Conservation (phyloP, 2,329 filamentous ascomycete genomes). For the Venturia asperata region DNA sequence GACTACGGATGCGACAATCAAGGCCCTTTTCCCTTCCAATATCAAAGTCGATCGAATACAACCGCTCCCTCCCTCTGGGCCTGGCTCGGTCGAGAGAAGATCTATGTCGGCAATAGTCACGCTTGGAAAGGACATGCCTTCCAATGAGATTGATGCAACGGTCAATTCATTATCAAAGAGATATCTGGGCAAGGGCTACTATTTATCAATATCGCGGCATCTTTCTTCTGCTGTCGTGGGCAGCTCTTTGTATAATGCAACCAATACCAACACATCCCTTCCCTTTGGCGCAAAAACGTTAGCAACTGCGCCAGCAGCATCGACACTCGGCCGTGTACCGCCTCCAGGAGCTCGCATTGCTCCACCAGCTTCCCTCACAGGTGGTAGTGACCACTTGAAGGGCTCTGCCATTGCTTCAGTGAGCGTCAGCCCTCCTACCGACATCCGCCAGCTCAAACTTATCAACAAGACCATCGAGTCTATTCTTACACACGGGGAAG, state of each 20-base stretch:
- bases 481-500: conserved; percentile 69
- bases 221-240: conserved; percentile 64
- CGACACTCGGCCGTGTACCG: conserved; percentile 41
- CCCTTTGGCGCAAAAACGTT: conserved; percentile 71
- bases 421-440: conserved; percentile 59
- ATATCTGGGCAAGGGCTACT: conserved; percentile 79
- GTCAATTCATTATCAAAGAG: conserved; percentile 73
- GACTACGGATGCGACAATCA: conserved; percentile 44
- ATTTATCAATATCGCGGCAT: conserved; percentile 72
- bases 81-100: conserved; percentile 55
- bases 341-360: conserved; percentile 56
- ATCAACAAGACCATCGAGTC: conserved; percentile 85
- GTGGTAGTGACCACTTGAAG: background rate
- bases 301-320: conserved; percentile 33
- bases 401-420: conserved; percentile 23
- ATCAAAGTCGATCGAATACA: conserved; percentile 67
- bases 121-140: conserved; percentile 70
- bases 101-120: conserved; percentile 73
- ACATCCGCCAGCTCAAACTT: conserved; percentile 70
- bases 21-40: conserved; percentile 43
- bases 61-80: conserved; percentile 52
- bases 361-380: conserved; percentile 49
- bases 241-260: conserved; percentile 37
- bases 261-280: conserved; percentile 48
- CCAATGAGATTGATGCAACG: conserved; percentile 72